Evolutionary conservation across 2,329 filamentous ascomycete species (phyloP).

Genomic region (Cladosporium cucumerinum): DNA sequence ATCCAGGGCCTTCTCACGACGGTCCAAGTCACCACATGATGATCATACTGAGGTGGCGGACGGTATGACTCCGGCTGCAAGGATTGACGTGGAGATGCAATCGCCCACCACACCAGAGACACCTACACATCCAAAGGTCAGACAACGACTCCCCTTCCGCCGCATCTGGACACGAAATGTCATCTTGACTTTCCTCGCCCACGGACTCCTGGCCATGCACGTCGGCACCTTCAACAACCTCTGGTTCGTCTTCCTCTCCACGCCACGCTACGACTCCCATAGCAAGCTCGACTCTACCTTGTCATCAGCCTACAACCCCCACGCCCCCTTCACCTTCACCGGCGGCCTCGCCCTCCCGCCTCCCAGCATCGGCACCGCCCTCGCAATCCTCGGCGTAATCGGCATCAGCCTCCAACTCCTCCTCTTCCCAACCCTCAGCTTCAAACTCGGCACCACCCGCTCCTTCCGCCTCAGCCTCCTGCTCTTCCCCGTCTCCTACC

Average conservation of each 20-base stretch:
- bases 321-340: constrained; percentile 45
- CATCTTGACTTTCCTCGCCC: constrained; percentile 42
- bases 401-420: constrained; percentile 47
- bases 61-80: constrained; percentile 23
- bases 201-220: constrained; percentile 47
- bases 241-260: constrained; percentile 50
- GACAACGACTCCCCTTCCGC: constrained; percentile 43
- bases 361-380: constrained; percentile 45
- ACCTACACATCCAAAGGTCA: constrained; percentile 6
- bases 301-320: constrained; percentile 37
- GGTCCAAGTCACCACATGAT: constrained; percentile 24
- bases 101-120: neutral
- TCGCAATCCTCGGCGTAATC: constrained; percentile 48
- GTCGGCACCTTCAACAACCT: constrained; percentile 49
- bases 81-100: constrained; percentile 26
- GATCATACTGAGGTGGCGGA: constrained; percentile 34
- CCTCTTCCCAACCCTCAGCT: constrained; percentile 43
- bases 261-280: constrained; percentile 37
- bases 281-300: constrained; percentile 37
- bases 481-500: constrained; percentile 46
- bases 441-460: constrained; percentile 40
- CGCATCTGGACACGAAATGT: constrained; percentile 49
- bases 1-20: constrained; percentile 33
- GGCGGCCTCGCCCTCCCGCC: constrained; percentile 49
- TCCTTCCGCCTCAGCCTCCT: constrained; percentile 42